These are phyloP conservation scores for Pinus taeda DNA, from an alignment of 75 land plant genomes.

Conservation along the genomic window DNA sequence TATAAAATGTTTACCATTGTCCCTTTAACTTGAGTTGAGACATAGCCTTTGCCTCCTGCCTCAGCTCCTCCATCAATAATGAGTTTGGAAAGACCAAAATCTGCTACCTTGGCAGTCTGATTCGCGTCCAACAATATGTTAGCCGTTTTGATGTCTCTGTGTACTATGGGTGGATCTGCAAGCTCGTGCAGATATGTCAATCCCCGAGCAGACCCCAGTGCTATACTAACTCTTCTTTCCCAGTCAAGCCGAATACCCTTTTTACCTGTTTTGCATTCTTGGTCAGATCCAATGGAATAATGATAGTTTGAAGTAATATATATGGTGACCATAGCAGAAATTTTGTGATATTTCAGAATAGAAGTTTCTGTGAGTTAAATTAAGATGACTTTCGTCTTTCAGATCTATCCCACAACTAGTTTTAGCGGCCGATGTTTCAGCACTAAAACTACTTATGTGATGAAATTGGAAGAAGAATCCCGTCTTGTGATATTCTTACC, in stretches of 20 bases:
- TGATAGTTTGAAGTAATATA: too few species aligned
- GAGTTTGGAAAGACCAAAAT: constrained; percentile 32
- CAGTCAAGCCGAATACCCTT: constrained; percentile 22
- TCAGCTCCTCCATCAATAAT: background rate
- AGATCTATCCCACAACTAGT: too few species aligned
- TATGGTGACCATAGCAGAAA: background rate
- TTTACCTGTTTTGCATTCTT: background rate
- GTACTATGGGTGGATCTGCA: constrained; percentile 34
- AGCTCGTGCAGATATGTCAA: constrained; percentile 36
- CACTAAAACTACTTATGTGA: too few species aligned
- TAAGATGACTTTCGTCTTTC: too few species aligned
- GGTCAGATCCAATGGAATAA: too few species aligned
- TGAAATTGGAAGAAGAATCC: too few species aligned
- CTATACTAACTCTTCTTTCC: constrained; percentile 23
- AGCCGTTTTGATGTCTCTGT: constrained; percentile 34
- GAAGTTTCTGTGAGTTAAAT: too few species aligned
- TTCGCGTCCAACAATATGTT: constrained; percentile 41
- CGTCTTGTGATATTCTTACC: constrained; percentile 13
- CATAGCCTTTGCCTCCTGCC: background rate
- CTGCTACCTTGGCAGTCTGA: constrained; percentile 33
- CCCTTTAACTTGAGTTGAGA: constrained; percentile 31
- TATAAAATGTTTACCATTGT: constrained; percentile 19
- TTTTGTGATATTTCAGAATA: background rate
- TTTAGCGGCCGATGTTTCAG: too few species aligned
- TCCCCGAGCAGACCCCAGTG: constrained; percentile 35